These are phyloP conservation scores for Phlebiopsis gigantea DNA, from an alignment of 768 basidiomycete genomes.

Conservation along the genomic window DNA sequence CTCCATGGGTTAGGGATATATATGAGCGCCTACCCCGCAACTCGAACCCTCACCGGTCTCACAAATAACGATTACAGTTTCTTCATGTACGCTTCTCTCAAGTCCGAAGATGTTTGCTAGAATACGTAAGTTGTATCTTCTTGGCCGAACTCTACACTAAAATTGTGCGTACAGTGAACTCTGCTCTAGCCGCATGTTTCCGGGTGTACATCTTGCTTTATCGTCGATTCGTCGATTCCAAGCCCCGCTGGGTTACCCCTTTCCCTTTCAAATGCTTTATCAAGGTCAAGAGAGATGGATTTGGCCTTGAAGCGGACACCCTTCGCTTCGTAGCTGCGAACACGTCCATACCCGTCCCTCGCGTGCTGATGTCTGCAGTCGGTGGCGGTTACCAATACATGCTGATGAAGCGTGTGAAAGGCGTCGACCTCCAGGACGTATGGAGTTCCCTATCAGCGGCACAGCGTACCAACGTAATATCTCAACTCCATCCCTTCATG, in stretches of 20 bases:
- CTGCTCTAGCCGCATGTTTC: not conserved
- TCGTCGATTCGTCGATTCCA: not conserved
- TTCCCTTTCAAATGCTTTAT: not conserved
- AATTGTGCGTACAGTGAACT: not conserved
- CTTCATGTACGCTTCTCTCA: not conserved
- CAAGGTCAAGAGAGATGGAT: not conserved
- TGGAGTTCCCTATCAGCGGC: not conserved
- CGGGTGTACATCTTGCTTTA: not conserved
- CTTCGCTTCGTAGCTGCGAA: not conserved
- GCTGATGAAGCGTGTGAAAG: not conserved
- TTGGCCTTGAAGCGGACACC: not conserved
- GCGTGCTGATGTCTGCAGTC: not conserved
- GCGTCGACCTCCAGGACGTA: not conserved
- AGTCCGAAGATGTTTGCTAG: not conserved
- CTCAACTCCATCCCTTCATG: not conserved
- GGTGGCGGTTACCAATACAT: not conserved
- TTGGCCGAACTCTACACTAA: too few species aligned
- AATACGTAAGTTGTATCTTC: too few species aligned
- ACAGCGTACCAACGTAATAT: not conserved
- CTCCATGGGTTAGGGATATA: too few species aligned
- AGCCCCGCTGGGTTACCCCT: not conserved
- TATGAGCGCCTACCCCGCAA: too few species aligned
- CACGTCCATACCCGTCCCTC: not conserved
- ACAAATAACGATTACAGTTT: not conserved
- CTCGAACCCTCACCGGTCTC: too few species aligned